Conservation (phyloP, 148 eudicot species). For the Rheum nobile region DNA sequence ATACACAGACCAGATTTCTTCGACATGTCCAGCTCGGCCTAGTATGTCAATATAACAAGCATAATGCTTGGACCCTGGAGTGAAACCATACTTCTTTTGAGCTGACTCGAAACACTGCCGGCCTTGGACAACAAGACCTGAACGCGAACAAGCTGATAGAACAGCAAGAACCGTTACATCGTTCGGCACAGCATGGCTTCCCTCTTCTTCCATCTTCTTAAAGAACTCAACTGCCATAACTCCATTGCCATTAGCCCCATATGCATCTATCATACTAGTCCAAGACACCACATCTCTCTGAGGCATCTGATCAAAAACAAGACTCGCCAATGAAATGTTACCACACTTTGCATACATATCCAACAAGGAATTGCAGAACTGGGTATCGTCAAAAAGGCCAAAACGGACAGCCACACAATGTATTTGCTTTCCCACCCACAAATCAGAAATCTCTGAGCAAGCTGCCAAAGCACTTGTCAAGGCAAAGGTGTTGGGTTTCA, state of each 20-base stretch:
- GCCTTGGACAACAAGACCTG: conserved; percentile 55
- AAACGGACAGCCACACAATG: conserved; percentile 26
- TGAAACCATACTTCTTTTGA: conserved; percentile 35
- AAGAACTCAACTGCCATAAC: conserved; percentile 47
- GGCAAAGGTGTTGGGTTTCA: conserved; percentile 24
- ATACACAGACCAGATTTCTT: conserved; percentile 49
- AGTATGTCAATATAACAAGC: conserved; percentile 69
- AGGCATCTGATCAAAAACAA: conserved; percentile 38
- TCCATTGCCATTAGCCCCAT: conserved; percentile 49
- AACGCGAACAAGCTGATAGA: conserved; percentile 66
- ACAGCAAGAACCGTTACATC: conserved; percentile 67
- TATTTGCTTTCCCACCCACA: conserved; percentile 32
- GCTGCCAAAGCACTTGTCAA: conserved; percentile 28
- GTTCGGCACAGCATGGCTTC: conserved; percentile 31
- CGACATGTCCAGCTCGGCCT: conserved; percentile 63
- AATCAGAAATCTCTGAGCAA: conserved; percentile 27
- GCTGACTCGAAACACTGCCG: conserved; percentile 43
- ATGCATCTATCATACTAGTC: conserved; percentile 56
- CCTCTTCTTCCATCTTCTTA: conserved; percentile 37
- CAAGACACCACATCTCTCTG: conserved; percentile 55
- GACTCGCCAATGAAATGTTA: conserved; percentile 31
- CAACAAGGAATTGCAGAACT: conserved; percentile 17
- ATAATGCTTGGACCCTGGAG: conserved; percentile 47
- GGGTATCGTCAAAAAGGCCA: conserved; percentile 3
- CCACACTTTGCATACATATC: conserved; percentile 61